Conservation (phyloP, 2,329 filamentous ascomycete genomes). For the Zopfia rhizophila region DNA sequence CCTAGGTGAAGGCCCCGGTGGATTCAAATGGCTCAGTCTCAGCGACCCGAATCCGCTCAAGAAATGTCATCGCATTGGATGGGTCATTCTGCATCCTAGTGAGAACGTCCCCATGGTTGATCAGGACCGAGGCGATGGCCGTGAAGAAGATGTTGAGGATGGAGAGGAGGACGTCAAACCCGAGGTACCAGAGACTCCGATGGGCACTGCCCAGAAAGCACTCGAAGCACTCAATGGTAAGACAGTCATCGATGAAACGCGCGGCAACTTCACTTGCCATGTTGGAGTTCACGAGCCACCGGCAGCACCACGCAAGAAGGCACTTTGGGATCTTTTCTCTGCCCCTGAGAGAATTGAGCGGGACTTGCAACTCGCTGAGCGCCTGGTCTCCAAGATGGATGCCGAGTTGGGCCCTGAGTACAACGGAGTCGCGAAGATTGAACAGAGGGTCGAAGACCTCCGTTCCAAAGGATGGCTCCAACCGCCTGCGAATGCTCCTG, state of each 20-base stretch:
- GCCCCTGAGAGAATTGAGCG: slow-evolving; percentile 92
- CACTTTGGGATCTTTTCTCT: slow-evolving; percentile 95
- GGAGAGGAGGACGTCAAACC: slow-evolving; percentile 68
- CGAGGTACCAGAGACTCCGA: slow-evolving; percentile 43
- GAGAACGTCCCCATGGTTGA: slow-evolving; percentile 70
- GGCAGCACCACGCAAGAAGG: slow-evolving; percentile 87
- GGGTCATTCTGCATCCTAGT: slow-evolving; percentile 93
- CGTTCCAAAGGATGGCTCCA: slow-evolving; percentile 80
- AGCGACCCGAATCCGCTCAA: slow-evolving; percentile 98
- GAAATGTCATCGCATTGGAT: slow-evolving; percentile 96
- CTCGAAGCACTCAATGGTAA: slow-evolving; percentile 97
- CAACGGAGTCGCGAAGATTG: slow-evolving; percentile 82
- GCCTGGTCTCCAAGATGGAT: slow-evolving; percentile 86
- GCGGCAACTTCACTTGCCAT: slow-evolving; percentile 96
- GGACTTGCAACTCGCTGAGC: slow-evolving; percentile 83
- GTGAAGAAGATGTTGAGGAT: slow-evolving; percentile 72
- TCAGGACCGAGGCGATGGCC: slow-evolving; percentile 76
- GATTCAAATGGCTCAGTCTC: slow-evolving; percentile 94
- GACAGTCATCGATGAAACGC: slow-evolving; percentile 91
- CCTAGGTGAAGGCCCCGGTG: slow-evolving; percentile 87
- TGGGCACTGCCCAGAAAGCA: slow-evolving; percentile 79
- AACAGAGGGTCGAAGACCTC: slow-evolving; percentile 86
- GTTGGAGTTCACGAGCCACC: slow-evolving; percentile 96
- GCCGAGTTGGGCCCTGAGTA: slow-evolving; percentile 80
- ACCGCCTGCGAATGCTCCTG: slow-evolving; percentile 65